These are phyloP conservation scores for Dryas drummondii DNA, from an alignment of 306 rosid genomes.

Conservation along the genomic window DNA sequence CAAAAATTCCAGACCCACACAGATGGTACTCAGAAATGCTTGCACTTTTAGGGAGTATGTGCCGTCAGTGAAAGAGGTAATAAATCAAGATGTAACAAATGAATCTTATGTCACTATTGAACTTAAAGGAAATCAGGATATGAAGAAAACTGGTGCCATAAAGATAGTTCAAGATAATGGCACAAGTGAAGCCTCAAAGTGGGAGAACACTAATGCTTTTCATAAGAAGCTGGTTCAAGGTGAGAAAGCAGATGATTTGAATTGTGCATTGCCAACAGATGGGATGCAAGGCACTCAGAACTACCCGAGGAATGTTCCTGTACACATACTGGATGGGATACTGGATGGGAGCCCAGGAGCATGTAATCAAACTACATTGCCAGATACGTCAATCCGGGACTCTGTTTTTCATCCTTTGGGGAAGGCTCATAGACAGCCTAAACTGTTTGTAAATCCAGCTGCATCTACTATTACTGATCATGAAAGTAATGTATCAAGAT, in stretches of 20 bases:
- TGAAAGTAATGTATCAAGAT: slow-evolving; percentile 51
- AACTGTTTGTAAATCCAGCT: slow-evolving; percentile 45
- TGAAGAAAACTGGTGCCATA: slow-evolving; percentile 48
- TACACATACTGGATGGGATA: slow-evolving; percentile 84
- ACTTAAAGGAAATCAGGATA: slow-evolving; percentile 43
- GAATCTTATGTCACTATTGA: slow-evolving; percentile 49
- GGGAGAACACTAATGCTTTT: slow-evolving; percentile 42
- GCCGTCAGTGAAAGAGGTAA: slow-evolving; percentile 57
- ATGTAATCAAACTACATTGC: slow-evolving; percentile 46
- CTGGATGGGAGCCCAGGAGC: slow-evolving; percentile 72
- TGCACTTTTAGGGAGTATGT: slow-evolving; percentile 52
- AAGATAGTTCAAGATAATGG: slow-evolving; percentile 43
- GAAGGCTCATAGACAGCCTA: slow-evolving; percentile 49
- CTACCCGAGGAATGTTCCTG: slow-evolving; percentile 86
- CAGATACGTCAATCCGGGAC: slow-evolving; percentile 50
- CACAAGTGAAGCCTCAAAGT: slow-evolving; percentile 42
- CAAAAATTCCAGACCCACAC: slow-evolving; percentile 41
- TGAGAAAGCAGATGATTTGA: slow-evolving; percentile 54
- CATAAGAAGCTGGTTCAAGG: slow-evolving; percentile 43
- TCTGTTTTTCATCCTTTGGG: slow-evolving; percentile 55
- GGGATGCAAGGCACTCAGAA: slow-evolving; percentile 69
- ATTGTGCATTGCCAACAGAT: slow-evolving; percentile 48
- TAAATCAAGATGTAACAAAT: slow-evolving; percentile 40
- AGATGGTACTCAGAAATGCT: slow-evolving; percentile 39
- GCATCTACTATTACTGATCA: slow-evolving; percentile 55